Evolutionary conservation across 2,329 filamentous ascomycete species (phyloP).

Genomic region (Cytospora mali): DNA sequence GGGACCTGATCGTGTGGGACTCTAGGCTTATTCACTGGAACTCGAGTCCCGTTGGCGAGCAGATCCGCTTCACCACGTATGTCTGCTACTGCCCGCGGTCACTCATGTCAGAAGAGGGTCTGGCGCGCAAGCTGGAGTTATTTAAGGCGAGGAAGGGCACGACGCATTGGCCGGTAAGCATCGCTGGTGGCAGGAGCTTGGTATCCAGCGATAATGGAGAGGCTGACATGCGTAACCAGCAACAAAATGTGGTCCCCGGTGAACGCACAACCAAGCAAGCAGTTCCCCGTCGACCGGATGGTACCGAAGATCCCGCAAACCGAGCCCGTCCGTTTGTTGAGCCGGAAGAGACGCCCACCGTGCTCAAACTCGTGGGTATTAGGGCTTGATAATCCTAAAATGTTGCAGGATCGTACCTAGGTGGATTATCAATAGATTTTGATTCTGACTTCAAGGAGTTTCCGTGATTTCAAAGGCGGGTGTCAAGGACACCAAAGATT

Average conservation of each 20-base stretch:
- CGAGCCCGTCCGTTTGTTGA: slow-evolving; percentile 14
- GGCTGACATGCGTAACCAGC: slow-evolving; percentile 8
- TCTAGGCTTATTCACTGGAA: slow-evolving; percentile 22
- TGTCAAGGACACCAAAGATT: no score
- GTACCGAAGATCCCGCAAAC: slow-evolving; percentile 7
- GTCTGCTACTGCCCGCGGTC: slow-evolving; percentile 24
- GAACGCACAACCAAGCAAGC: background rate
- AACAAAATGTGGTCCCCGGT: slow-evolving; percentile 22
- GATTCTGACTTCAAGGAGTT: no score
- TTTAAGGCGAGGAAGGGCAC: slow-evolving; percentile 15
- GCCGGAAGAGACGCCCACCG: slow-evolving; percentile 17
- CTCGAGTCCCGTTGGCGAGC: slow-evolving; percentile 10
- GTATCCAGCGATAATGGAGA: background rate
- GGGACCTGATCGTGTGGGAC: slow-evolving; percentile 25
- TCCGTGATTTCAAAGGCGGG: no score
- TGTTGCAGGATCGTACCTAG: background rate
- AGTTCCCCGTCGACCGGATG: slow-evolving; percentile 19
- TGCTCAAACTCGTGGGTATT: slow-evolving; percentile 18
- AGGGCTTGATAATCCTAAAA: background rate
- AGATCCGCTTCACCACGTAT: slow-evolving; percentile 15
- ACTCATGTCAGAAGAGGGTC: slow-evolving; percentile 9
- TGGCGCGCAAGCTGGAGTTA: slow-evolving; percentile 16
- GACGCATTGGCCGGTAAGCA: slow-evolving; percentile 23
- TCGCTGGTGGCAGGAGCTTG: background rate
- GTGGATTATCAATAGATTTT: background rate